phyloP scores from a whole-genome alignment of 2,329 filamentous ascomycete species.

The Cephalotrichum gorgonifer region DNA sequence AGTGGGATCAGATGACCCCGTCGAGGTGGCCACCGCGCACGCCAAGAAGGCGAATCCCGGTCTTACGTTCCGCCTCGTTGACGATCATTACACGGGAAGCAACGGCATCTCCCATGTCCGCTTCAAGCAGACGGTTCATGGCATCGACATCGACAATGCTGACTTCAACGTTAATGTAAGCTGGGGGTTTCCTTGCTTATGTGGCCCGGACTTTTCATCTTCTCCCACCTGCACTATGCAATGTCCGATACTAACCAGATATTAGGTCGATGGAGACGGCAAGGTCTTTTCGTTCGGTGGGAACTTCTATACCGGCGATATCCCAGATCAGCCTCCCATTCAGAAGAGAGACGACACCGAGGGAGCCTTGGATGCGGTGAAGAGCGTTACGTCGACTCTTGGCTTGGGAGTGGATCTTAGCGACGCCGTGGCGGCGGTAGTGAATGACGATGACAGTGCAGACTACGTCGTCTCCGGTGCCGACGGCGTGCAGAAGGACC shows the following conservation, averaged over 20 bases:
- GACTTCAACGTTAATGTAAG: slow-evolving; percentile 51
- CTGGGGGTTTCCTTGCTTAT: no score
- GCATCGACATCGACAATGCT: slow-evolving; percentile 49
- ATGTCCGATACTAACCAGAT: not conserved
- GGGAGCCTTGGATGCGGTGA: not conserved
- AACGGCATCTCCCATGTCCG: slow-evolving; percentile 48
- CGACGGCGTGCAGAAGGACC: slow-evolving; percentile 36
- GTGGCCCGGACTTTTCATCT: no score
- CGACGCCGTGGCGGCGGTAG: slow-evolving; percentile 7
- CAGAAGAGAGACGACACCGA: not conserved
- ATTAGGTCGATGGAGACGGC: slow-evolving; percentile 38
- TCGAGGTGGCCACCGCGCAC: slow-evolving; percentile 32
- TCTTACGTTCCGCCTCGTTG: slow-evolving; percentile 36
- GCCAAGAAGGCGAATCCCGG: slow-evolving; percentile 25
- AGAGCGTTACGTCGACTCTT: not conserved
- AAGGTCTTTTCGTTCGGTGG: slow-evolving; percentile 48
- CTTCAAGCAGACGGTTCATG: slow-evolving; percentile 48
- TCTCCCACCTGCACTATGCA: not conserved
- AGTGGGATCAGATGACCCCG: slow-evolving; percentile 17
- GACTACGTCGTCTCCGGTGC: slow-evolving; percentile 33
- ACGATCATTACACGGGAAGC: slow-evolving; percentile 41
- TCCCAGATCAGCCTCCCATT: slow-evolving; percentile 21
- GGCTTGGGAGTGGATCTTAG: not conserved
- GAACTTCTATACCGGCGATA: slow-evolving; percentile 30
- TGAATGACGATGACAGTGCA: slow-evolving; percentile 17